A percentile compares a stretch with the other conserved stretches of the same genome.
Conservation (phyloP, 1,139 yeast genomes). For the Yamadazyma triangularis region DNA sequence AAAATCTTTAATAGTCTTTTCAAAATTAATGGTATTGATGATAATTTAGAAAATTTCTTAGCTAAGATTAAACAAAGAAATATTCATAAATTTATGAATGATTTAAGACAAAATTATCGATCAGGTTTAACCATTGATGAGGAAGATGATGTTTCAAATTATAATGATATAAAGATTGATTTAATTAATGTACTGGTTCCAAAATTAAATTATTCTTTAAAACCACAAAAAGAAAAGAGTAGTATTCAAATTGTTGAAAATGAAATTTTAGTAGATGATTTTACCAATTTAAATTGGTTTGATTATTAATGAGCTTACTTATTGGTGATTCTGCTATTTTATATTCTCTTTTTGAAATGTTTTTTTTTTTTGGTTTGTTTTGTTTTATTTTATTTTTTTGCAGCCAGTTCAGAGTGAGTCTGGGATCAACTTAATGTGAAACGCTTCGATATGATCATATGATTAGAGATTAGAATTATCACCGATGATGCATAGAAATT, state of each 20-base stretch:
- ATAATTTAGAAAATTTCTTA: slow-evolving; percentile 22
- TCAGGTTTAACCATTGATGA: slow-evolving; percentile 32
- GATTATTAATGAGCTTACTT: slow-evolving; percentile 7
- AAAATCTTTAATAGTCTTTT: slow-evolving; percentile 30
- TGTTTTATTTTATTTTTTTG: too few species aligned
- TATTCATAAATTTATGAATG: slow-evolving; percentile 24
- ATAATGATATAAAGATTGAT: neutral
- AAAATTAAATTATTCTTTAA: slow-evolving; percentile 6
- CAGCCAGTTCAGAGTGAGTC: too few species aligned
- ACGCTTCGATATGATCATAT: too few species aligned
- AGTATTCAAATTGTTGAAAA: slow-evolving; percentile 5
- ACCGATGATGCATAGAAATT: too few species aligned
- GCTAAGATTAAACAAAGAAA: slow-evolving; percentile 24
- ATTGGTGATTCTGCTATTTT: too few species aligned
- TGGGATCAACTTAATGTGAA: too few species aligned
- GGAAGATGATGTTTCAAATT: slow-evolving; percentile 10
- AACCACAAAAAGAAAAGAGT: slow-evolving; percentile 1
- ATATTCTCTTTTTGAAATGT: too few species aligned
- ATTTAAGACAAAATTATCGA: slow-evolving; percentile 25
- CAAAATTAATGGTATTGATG: slow-evolving; percentile 31
- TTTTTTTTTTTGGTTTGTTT: too few species aligned
- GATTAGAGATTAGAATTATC: too few species aligned
- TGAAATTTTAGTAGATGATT: slow-evolving; percentile 11
- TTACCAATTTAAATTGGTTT: slow-evolving; percentile 14
- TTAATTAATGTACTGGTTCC: neutral